Percentiles rank a stretch among this genome's conserved stretches.
These are phyloP conservation scores for Geotrichum australiense DNA, from an alignment of 1,139 yeast species.

Conservation along the genomic window DNA sequence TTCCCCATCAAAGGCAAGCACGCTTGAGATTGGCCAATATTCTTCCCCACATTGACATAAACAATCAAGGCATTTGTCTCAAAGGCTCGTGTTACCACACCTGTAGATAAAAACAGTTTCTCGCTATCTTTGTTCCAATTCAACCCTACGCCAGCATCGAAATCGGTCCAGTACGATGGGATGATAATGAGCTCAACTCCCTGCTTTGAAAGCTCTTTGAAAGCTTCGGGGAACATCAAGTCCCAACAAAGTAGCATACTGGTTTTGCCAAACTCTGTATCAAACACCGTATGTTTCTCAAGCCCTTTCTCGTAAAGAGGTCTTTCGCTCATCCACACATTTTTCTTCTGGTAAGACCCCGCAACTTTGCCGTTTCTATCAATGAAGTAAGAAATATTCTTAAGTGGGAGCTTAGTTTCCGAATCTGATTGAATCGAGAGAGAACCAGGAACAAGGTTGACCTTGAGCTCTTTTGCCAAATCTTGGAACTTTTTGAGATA, in stretches of 20 bases:
- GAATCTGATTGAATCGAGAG: conserved; percentile 7
- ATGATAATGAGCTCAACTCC: conserved; percentile 20
- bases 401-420: conserved; percentile 10
- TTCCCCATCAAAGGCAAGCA: conserved; percentile 16
- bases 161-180: conserved; percentile 23
- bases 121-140: conserved; percentile 19
- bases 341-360: conserved; percentile 21
- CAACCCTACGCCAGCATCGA: conserved; percentile 14
- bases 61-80: conserved; percentile 20
- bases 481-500: conserved; percentile 9
- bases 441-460: conserved; percentile 23
- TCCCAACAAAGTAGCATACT: conserved; percentile 24
- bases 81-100: conserved; percentile 21
- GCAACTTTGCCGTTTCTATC: conserved; percentile 19
- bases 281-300: conserved; percentile 19
- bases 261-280: conserved; percentile 22
- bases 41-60: conserved; percentile 22
- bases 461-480: conserved; percentile 20
- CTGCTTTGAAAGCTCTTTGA: conserved; percentile 19
- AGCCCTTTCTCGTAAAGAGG: conserved; percentile 18
- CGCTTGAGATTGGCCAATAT: conserved; percentile 18
- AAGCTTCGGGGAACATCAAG: conserved; percentile 21
- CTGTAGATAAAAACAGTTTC: conserved; percentile 15
- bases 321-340: conserved; percentile 23
- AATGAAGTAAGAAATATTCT: conserved; percentile 20